A percentile compares a stretch with the other conserved stretches of the same genome.
Conservation (phyloP, 2,329 filamentous ascomycete genomes). For the Colletotrichum endophyticum region DNA sequence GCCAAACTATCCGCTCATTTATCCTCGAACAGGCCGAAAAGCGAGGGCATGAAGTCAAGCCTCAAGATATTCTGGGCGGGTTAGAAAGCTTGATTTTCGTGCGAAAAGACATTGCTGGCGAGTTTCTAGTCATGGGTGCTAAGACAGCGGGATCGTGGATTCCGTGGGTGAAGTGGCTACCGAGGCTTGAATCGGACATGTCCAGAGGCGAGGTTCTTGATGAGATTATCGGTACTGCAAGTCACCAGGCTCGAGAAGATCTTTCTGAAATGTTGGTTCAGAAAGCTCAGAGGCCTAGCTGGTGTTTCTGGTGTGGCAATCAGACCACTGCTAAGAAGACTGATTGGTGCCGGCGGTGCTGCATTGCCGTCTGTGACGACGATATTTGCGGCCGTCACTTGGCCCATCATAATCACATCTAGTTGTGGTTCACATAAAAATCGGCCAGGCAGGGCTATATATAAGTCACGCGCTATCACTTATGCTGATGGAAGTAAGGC, state of each 20-base stretch:
- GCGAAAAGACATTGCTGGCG: constrained; percentile 11
- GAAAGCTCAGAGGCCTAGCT: neutral
- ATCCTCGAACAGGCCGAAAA: neutral
- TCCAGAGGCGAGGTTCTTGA: neutral
- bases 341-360: constrained; percentile 15
- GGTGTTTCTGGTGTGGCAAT: constrained; percentile 18
- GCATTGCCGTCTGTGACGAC: neutral
- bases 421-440: neutral
- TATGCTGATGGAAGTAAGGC: neutral
- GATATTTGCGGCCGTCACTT: neutral
- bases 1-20: neutral
- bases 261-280: neutral
- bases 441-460: neutral
- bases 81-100: constrained; percentile 14
- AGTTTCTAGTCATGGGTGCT: constrained; percentile 9
- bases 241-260: neutral
- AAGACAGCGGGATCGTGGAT: constrained; percentile 11
- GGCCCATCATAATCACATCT: neutral
- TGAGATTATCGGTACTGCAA: neutral
- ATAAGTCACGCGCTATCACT: neutral
- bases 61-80: neutral
- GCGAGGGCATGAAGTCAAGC: neutral
- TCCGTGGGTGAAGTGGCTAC: constrained; percentile 20
- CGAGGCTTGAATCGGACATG: constrained; percentile 17
- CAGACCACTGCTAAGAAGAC: neutral